A percentile compares a stretch with the other conserved stretches of the same genome.
Evolutionary conservation across 257 asterid species (phyloP).

Genomic region (Osmanthus fragrans): DNA sequence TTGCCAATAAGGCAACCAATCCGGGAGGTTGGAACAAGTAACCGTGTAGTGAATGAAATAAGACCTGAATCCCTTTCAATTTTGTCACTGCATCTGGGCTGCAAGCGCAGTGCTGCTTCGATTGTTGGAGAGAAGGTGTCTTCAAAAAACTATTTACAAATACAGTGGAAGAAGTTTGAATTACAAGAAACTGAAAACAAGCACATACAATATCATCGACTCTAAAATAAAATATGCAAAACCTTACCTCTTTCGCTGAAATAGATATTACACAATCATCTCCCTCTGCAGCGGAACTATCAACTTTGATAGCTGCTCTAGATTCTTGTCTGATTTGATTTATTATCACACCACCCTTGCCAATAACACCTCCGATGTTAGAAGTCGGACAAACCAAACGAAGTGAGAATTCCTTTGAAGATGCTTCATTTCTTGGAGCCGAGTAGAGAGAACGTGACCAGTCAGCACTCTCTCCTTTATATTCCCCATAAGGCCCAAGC

Average conservation of each 20-base stretch:
- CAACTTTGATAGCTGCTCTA: conserved; percentile 80
- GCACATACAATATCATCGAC: background rate
- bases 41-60: conserved; percentile 67
- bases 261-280: conserved; percentile 84
- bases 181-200: conserved; percentile 16
- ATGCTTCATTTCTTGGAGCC: conserved; percentile 67
- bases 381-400: conserved; percentile 78
- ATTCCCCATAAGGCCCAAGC: conserved; percentile 79
- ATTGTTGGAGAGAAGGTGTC: conserved; percentile 81
- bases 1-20: conserved; percentile 96
- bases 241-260: conserved; percentile 71
- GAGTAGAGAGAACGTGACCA: conserved; percentile 74
- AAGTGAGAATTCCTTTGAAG: conserved; percentile 75
- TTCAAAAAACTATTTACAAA: conserved; percentile 54
- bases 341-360: conserved; percentile 82
- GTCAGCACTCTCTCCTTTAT: conserved; percentile 72
- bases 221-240: conserved; percentile 8
- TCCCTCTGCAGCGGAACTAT: conserved; percentile 74
- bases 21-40: conserved; percentile 84
- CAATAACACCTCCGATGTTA: conserved; percentile 91
- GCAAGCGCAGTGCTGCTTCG: conserved; percentile 89
- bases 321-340: conserved; percentile 97
- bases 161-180: background rate
- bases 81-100: conserved; percentile 97
- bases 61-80: conserved; percentile 92